Percentiles rank a stretch among this genome's conserved stretches.
These are phyloP conservation scores for Colletotrichum sp. DNA, from an alignment of 2,329 filamentous ascomycete genomes.

Conservation along the genomic window DNA sequence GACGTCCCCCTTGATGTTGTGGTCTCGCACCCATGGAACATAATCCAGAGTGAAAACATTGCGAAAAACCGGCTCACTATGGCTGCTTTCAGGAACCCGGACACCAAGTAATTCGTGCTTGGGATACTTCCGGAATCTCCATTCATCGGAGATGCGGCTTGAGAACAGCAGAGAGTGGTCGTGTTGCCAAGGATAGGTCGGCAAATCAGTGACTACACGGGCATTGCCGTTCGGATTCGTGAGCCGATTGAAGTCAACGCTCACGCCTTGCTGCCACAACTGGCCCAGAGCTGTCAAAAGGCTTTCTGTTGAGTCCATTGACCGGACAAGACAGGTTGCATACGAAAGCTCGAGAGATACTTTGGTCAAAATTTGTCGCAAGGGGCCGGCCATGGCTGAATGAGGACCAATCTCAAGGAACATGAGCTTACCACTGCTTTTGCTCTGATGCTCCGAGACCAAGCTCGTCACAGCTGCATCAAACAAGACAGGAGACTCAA, in stretches of 20 bases:
- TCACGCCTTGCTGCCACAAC: neutral
- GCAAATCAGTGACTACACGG: neutral
- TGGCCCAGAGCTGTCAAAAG: neutral
- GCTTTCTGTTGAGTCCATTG: neutral
- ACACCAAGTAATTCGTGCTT: neutral
- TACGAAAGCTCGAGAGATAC: neutral
- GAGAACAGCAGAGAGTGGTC: neutral
- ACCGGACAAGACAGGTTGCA: neutral
- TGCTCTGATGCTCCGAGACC: neutral
- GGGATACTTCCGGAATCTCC: neutral
- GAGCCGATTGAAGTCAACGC: neutral
- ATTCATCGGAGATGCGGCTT: neutral
- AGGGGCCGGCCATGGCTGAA: neutral
- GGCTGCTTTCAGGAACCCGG: neutral
- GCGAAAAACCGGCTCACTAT: neutral
- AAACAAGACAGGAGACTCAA: neutral
- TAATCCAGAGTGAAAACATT: neutral
- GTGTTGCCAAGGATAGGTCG: conserved; percentile 1
- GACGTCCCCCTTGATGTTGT: neutral
- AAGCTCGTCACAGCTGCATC: neutral
- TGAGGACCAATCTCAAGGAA: conserved; percentile 2
- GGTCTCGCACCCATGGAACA: neutral
- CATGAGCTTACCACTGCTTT: neutral
- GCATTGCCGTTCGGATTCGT: neutral
- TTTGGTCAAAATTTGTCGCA: neutral